A percentile compares a stretch with the other conserved stretches of the same genome.
These are phyloP conservation scores for Glarea lozoyensis DNA, from an alignment of 495 filamentous ascomycete genomes.

Conservation along the genomic window DNA sequence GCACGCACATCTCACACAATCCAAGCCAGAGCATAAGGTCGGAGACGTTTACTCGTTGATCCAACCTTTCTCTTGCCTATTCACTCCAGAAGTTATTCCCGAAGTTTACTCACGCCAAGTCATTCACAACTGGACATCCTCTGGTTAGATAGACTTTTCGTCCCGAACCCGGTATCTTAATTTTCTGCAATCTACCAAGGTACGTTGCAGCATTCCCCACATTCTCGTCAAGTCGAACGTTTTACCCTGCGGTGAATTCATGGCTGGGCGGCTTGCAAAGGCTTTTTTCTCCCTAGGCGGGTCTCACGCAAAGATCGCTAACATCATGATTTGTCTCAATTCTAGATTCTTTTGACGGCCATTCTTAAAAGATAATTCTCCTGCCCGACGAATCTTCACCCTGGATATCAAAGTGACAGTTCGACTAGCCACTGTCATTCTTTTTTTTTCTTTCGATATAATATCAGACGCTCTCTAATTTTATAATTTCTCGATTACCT, in stretches of 20 bases:
- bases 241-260: not conserved
- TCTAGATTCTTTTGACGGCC: slow-evolving; percentile 9
- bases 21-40: slow-evolving; percentile 16
- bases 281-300: not conserved
- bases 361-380: slow-evolving; percentile 8
- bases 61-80: too few relatives aligned
- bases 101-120: too few relatives aligned
- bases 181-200: slow-evolving; percentile 13
- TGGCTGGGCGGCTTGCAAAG: not conserved
- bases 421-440: slow-evolving; percentile 22
- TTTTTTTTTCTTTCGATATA: slow-evolving; percentile 15
- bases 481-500: slow-evolving; percentile 13
- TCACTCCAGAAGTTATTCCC: too few relatives aligned
- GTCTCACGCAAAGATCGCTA: slow-evolving; percentile 1
- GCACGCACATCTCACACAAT: slow-evolving; percentile 13
- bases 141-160: too few relatives aligned
- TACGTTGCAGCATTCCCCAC: slow-evolving; percentile 10
- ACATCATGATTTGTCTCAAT: not conserved
- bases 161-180: slow-evolving; percentile 13
- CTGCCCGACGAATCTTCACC: not conserved
- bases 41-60: slow-evolving; percentile 27
- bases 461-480: slow-evolving; percentile 20
- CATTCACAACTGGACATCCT: too few relatives aligned
- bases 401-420: too few relatives aligned
- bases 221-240: too few relatives aligned